phyloP scores from a whole-genome alignment of 1,139 yeast species.

The Scheffersomyces stambukii region DNA sequence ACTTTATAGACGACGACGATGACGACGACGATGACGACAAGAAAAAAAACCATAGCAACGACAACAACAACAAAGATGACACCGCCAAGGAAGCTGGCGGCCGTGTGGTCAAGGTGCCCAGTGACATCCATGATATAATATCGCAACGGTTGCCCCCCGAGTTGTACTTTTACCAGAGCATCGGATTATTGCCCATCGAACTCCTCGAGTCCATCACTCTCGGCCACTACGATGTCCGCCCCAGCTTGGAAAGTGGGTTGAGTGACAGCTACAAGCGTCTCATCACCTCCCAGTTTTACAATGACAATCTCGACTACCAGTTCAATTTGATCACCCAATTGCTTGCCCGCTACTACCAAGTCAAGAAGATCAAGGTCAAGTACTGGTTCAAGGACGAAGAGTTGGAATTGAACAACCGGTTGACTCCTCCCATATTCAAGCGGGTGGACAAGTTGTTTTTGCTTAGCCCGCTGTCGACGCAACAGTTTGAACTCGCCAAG shows the following conservation, averaged over 20 bases:
- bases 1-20: slow-evolving; percentile 13
- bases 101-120: slow-evolving; percentile 48
- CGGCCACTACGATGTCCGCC: slow-evolving; percentile 59
- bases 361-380: slow-evolving; percentile 55
- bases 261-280: slow-evolving; percentile 56
- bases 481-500: slow-evolving; percentile 30
- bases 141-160: slow-evolving; percentile 89
- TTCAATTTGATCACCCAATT: slow-evolving; percentile 68
- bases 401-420: slow-evolving; percentile 48
- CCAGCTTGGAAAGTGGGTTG: slow-evolving; percentile 67
- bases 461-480: slow-evolving; percentile 17
- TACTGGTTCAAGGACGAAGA: slow-evolving; percentile 57
- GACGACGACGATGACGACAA: slow-evolving; percentile 6
- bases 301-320: slow-evolving; percentile 53
- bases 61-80: slow-evolving; percentile 3
- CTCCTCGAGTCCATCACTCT: slow-evolving; percentile 65
- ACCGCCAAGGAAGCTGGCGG: slow-evolving; percentile 3
- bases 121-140: slow-evolving; percentile 75
- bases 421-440: slow-evolving; percentile 37
- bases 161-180: slow-evolving; percentile 71
- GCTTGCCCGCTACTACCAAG: slow-evolving; percentile 82
- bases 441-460: slow-evolving; percentile 32
- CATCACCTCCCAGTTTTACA: slow-evolving; percentile 42
- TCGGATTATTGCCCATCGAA: slow-evolving; percentile 69
- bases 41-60: slow-evolving; percentile 4